Conservation (phyloP, 768 basidiomycete genomes). For the Brasilioporus rufonigricans region DNA sequence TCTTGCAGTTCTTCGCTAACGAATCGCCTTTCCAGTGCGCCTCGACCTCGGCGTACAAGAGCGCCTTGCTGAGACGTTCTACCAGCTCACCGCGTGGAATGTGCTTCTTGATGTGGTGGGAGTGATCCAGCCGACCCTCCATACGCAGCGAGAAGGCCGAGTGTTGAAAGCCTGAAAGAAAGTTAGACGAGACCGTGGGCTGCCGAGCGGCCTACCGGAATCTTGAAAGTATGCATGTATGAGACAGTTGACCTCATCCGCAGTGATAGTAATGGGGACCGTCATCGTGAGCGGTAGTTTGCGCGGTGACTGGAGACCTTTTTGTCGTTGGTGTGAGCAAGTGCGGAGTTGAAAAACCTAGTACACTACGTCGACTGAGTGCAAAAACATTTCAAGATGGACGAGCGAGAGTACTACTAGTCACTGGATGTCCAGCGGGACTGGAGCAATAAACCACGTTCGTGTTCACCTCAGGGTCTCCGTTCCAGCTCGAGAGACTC, state of each 20-base stretch:
- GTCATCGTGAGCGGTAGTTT: slow-evolving; percentile 26
- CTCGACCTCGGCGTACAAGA: slow-evolving; percentile 82
- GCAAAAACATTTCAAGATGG: background rate
- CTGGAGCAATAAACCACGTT: background rate
- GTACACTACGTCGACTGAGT: background rate
- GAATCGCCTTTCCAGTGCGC: slow-evolving; percentile 72
- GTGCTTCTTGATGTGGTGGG: slow-evolving; percentile 65
- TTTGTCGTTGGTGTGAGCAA: background rate
- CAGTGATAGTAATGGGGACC: slow-evolving; percentile 60
- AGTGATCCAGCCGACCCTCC: slow-evolving; percentile 69
- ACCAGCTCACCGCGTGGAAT: slow-evolving; percentile 80
- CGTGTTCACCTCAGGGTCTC: background rate
- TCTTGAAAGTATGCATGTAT: slow-evolving; percentile 84
- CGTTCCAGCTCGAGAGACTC: background rate
- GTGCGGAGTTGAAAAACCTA: slow-evolving; percentile 30
- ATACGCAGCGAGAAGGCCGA: slow-evolving; percentile 78
- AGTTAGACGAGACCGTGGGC: slow-evolving; percentile 5
- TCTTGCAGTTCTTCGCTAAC: slow-evolving; percentile 63
- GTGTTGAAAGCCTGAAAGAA: slow-evolving; percentile 65
- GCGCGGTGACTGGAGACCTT: background rate
- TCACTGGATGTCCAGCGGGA: background rate
- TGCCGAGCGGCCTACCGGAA: slow-evolving; percentile 50
- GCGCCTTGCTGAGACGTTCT: slow-evolving; percentile 75
- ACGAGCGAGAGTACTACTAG: background rate
- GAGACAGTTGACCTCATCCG: slow-evolving; percentile 83